Conservation (phyloP, 2,329 filamentous ascomycete genomes). For the Ophiostoma angusticollis region DNA sequence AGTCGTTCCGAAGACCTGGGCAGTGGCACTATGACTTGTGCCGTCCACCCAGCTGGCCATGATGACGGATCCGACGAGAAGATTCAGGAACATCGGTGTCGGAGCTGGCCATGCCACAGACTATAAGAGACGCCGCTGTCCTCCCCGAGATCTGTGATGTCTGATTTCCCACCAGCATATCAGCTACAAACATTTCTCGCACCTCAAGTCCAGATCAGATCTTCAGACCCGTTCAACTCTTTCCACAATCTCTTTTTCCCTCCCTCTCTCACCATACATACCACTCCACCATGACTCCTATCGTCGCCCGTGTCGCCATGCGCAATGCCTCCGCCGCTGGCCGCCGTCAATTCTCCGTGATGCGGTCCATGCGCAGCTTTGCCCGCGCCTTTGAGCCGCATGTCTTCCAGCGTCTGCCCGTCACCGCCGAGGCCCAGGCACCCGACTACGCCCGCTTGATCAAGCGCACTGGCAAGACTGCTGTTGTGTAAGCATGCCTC, state of each 20-base stretch:
- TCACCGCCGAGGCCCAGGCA: slow-evolving; percentile 17
- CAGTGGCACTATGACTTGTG: too few species aligned
- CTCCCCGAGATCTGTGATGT: neutral
- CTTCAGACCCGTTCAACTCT: neutral
- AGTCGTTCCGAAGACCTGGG: neutral
- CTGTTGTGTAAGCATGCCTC: slow-evolving; percentile 28
- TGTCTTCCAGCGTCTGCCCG: slow-evolving; percentile 25
- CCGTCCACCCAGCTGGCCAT: too few species aligned
- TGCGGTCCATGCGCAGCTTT: slow-evolving; percentile 23
- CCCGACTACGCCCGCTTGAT: slow-evolving; percentile 27
- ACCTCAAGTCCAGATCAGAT: slow-evolving; percentile 3
- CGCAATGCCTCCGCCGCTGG: slow-evolving; percentile 15
- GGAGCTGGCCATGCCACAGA: too few species aligned
- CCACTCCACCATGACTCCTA: slow-evolving; percentile 22
- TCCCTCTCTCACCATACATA: slow-evolving; percentile 2
- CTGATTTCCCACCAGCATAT: too few species aligned
- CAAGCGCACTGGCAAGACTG: slow-evolving; percentile 19
- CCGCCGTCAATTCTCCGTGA: slow-evolving; percentile 24
- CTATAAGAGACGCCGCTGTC: slow-evolving; percentile 3
- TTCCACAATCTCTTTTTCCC: neutral
- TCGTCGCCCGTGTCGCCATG: slow-evolving; percentile 22
- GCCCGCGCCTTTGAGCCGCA: slow-evolving; percentile 26
- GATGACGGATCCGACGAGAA: too few species aligned
- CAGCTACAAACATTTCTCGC: too few species aligned
- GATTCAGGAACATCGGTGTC: too few species aligned